phyloP scores from a whole-genome alignment of 345 rosid species.

The Cochlearia excelsa region DNA sequence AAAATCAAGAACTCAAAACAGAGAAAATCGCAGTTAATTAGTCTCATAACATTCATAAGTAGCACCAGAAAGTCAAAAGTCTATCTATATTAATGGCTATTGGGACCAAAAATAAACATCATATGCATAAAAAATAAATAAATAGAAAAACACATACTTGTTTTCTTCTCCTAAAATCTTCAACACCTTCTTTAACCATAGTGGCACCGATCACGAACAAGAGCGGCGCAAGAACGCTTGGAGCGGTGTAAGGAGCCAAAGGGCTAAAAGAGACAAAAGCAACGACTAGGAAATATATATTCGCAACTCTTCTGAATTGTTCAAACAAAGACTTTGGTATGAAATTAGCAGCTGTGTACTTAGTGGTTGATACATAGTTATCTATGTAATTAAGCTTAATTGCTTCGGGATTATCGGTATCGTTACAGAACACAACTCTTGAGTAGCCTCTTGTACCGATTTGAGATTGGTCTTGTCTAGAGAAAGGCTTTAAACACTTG shows the following conservation, averaged over 20 bases:
- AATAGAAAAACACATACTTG: conserved; percentile 47
- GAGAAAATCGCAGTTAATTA: too few relatives aligned
- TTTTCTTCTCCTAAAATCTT: conserved; percentile 70
- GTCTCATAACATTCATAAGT: too few relatives aligned
- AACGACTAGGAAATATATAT: conserved; percentile 79
- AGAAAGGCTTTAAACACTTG: conserved; percentile 45
- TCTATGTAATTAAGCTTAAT: conserved; percentile 57
- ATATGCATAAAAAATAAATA: too few relatives aligned
- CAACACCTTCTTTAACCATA: conserved; percentile 83
- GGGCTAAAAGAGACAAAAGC: conserved; percentile 88
- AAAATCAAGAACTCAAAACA: background rate
- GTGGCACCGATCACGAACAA: conserved; percentile 78
- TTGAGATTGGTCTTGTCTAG: conserved; percentile 49
- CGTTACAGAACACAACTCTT: conserved; percentile 85
- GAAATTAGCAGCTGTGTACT: conserved; percentile 68
- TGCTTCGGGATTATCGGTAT: conserved; percentile 62
- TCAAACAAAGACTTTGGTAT: conserved; percentile 95
- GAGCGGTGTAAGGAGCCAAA: conserved; percentile 73
- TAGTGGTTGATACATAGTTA: conserved; percentile 85
- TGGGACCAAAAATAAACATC: too few relatives aligned
- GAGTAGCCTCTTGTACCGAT: conserved; percentile 74
- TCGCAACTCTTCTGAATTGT: conserved; percentile 96
- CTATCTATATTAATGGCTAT: too few relatives aligned
- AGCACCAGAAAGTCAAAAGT: too few relatives aligned
- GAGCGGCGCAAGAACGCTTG: conserved; percentile 71